Evolutionary conservation across 805 yeast genomes (phyloP).

Genomic region (Ogataea naganishii): DNA sequence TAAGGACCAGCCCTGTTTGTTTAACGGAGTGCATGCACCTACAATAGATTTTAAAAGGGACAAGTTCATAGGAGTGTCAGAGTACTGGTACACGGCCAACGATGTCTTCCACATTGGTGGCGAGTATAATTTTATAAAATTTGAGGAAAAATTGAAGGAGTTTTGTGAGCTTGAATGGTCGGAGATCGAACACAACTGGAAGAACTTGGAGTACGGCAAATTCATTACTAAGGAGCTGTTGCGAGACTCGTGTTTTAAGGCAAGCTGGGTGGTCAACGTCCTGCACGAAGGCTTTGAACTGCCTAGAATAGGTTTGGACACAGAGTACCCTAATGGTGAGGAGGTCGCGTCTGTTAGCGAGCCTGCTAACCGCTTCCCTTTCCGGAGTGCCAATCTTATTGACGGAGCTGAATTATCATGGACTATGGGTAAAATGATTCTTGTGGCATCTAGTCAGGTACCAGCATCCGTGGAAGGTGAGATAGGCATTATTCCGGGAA

Average conservation of each 20-base stretch:
- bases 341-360: slow-evolving; percentile 17
- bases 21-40: slow-evolving; percentile 95
- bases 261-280: slow-evolving; percentile 86
- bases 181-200: slow-evolving; percentile 34
- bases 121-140: slow-evolving; percentile 66
- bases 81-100: slow-evolving; percentile 95
- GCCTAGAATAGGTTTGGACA: slow-evolving; percentile 60
- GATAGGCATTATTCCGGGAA: slow-evolving; percentile 33
- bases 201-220: slow-evolving; percentile 48
- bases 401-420: slow-evolving; percentile 86
- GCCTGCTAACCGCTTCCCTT: slow-evolving; percentile 40
- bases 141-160: slow-evolving; percentile 54
- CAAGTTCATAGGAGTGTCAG: slow-evolving; percentile 88
- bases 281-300: slow-evolving; percentile 88
- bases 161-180: slow-evolving; percentile 79
- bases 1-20: slow-evolving; percentile 79
- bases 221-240: slow-evolving; percentile 48
- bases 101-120: slow-evolving; percentile 88
- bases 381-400: slow-evolving; percentile 74
- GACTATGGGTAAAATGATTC: slow-evolving; percentile 84
- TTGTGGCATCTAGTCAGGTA: slow-evolving; percentile 73
- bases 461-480: slow-evolving; percentile 12
- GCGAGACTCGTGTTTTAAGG: slow-evolving; percentile 82
- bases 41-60: slow-evolving; percentile 69
- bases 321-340: slow-evolving; percentile 17